A percentile compares a stretch with the other conserved stretches of the same genome.
Evolutionary conservation across 106 monocot genomes (phyloP).

Genomic region (Phalaenopsis aphrodite): DNA sequence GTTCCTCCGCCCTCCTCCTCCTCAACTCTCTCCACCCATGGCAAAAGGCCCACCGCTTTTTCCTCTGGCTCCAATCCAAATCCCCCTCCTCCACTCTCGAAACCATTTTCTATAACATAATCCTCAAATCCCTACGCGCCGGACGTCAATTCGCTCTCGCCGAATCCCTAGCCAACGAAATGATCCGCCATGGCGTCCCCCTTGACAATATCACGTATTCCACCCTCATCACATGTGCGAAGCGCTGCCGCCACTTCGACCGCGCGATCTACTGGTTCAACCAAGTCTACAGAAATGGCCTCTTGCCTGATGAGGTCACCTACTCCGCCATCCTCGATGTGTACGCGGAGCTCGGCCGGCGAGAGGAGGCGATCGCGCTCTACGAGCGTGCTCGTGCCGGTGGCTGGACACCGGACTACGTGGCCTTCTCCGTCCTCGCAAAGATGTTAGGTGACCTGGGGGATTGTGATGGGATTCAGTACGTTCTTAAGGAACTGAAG

Average conservation of each 20-base stretch:
- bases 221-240: conserved; percentile 76
- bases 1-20: conserved; percentile 47
- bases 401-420: conserved; percentile 76
- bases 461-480: conserved; percentile 81
- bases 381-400: conserved; percentile 64
- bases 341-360: conserved; percentile 61
- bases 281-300: conserved; percentile 63
- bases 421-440: conserved; percentile 72
- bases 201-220: conserved; percentile 94
- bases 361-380: conserved; percentile 51
- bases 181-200: conserved; percentile 34
- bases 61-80: conserved; percentile 42
- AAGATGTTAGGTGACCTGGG: conserved; percentile 75
- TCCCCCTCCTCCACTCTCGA: conserved; percentile 33
- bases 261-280: conserved; percentile 82
- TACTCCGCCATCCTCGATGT: conserved; percentile 85
- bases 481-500: conserved; percentile 66
- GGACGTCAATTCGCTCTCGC: conserved; percentile 43
- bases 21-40: conserved; percentile 60
- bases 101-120: conserved; percentile 85
- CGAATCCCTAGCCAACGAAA: conserved; percentile 56
- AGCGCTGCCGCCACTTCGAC: conserved; percentile 46
- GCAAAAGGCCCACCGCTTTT: conserved; percentile 42
- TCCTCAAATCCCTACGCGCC: conserved; percentile 52
- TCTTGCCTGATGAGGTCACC: conserved; percentile 85